Base-by-base conservation (phyloP, 2,329 filamentous ascomycete species). In the Harringtonia aguacate region DNA sequence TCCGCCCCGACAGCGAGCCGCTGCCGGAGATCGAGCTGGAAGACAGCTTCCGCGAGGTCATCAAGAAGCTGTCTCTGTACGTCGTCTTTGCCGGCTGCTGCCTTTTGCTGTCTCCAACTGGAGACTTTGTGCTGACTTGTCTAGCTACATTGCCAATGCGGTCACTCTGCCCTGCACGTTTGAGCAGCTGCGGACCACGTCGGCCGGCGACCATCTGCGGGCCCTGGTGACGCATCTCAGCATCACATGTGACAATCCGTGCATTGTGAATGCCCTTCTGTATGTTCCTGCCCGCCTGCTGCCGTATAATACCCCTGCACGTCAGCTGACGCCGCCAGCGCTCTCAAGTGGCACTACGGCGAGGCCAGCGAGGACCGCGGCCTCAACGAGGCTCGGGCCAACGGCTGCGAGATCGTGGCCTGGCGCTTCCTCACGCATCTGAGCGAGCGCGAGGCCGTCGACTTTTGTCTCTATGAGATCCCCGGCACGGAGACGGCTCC, bases 401-500 rank as follows among this genome's bases (percentile, higher is more conserved):
- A 78, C 56, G 84, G 82, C 24, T 89, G 84, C 56, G 85, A 90
- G 64, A 84, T 87, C 48, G 82, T 87, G 14, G 85, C 85, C 31
- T 88, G 84, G 81, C 75, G 84, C 33, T 86, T 87, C 53, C 67
- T 89, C 30, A 78, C 77, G 15, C 77, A 77, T 44, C 66, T 88
- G 28, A 81, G 80, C 2, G 82, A 87, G 56, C 68, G 77, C 21
- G 84, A 89, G 54, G 79, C 79, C 9, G 80, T 90, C 22, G 78
- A 86, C 44, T 85, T 72, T 54, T 82, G 86, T 44, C 72, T 88
- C 29, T 81, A 81, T 52, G 84, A 89, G 58, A 75, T 89, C 36
- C 79, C 81, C 3, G 66, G 66, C 42, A 51, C 54, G 9, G 56
- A 58, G 18, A 48, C 56, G 6, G 49, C 47, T 14, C 52, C 51